Percentiles rank a stretch among this genome's conserved stretches.
phyloP scores from a whole-genome alignment of 2,329 filamentous ascomycete genomes.

The Escovopsis weberi region DNA sequence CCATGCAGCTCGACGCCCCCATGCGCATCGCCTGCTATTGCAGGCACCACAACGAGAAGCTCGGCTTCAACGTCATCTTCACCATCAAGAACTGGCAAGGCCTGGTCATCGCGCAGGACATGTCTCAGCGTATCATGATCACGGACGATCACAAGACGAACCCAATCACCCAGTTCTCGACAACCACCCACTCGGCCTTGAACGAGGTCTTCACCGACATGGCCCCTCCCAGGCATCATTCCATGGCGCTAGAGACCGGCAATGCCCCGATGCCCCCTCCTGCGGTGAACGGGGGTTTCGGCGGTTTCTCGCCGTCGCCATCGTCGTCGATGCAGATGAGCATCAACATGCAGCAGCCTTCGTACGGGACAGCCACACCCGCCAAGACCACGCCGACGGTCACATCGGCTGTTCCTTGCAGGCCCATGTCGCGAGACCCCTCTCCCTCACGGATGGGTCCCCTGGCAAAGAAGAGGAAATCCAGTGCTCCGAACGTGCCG shows the following conservation, averaged over 20 bases:
- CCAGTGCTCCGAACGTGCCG: slow-evolving; percentile 58
- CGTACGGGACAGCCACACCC: slow-evolving; percentile 17
- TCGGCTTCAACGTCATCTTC: slow-evolving; percentile 86
- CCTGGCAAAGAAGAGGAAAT: slow-evolving; percentile 67
- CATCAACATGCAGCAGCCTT: slow-evolving; percentile 17
- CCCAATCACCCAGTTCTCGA: slow-evolving; percentile 14
- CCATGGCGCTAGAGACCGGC: slow-evolving; percentile 14
- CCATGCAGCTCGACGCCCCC: slow-evolving; percentile 67
- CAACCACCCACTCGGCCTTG: slow-evolving; percentile 12
- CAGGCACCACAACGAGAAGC: slow-evolving; percentile 85
- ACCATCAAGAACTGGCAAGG: slow-evolving; percentile 74
- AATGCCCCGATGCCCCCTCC: slow-evolving; percentile 15
- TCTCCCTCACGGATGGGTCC: slow-evolving; percentile 57
- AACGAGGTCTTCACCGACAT: slow-evolving; percentile 14
- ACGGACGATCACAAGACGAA: slow-evolving; percentile 96
- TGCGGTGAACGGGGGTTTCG: slow-evolving; percentile 29
- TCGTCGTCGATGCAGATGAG: slow-evolving; percentile 32
- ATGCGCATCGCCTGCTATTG: slow-evolving; percentile 98
- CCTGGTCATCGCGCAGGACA: slow-evolving; percentile 66
- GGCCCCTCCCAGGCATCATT: slow-evolving; percentile 8
- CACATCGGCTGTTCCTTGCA: slow-evolving; percentile 7
- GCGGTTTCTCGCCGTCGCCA: slow-evolving; percentile 43
- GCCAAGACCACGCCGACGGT: slow-evolving; percentile 19
- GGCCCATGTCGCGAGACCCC: slow-evolving; percentile 52
- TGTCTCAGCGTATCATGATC: slow-evolving; percentile 85